Base-by-base conservation (phyloP, 2,329 filamentous ascomycete genomes). In the Fusarium sp. region DNA sequence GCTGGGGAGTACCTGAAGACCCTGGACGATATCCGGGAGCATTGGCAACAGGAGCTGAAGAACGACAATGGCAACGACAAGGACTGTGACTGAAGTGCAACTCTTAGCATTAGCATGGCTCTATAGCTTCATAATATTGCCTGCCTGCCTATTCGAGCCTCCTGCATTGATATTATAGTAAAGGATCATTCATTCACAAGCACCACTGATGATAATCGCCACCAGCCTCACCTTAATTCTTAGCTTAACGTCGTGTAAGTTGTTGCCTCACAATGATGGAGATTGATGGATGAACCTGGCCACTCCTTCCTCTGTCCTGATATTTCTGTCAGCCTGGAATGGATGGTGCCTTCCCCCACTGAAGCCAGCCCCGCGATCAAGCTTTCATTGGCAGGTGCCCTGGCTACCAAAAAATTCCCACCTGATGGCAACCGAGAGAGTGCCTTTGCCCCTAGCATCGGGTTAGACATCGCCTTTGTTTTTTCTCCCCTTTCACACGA, bases 391-490 rank as follows among this genome's bases (percentile, higher is more conserved):
- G 68, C 49, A 75, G 31, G 14, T 65, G 66, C 67, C 73, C 70
- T 70, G 62, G 71, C 67, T 57, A 67, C 73, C 66, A 76, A 66
- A 70, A 74, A 71, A 71, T 68, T 74, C 62, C 76, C 71, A 70
- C 71, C 68, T 77, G 69, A 69, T 64, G 63, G 70, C 64, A 71
- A 75, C 70, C 64, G 67, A 73, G 35, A 62, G 55, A 51, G 46
- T 31, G 27, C 46, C 55, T 57, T 40, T 65, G 67, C 73, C 40
- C 55, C 70, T 68, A 53, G 29, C 38, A 38, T 29, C 44, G 12
- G 35, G 31, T 38, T 35, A 38, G 29, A 49, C 59, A 53, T 40
- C 22, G 55, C 40, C 35, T 49, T 58, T 62, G 27, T 53, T 55
- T 53, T 61, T 63, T 35, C 46, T 58, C 61, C 20, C 49, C 51